Conservation (phyloP, 2,329 filamentous ascomycete genomes). For the Phyllosticta citribraziliensis region DNA sequence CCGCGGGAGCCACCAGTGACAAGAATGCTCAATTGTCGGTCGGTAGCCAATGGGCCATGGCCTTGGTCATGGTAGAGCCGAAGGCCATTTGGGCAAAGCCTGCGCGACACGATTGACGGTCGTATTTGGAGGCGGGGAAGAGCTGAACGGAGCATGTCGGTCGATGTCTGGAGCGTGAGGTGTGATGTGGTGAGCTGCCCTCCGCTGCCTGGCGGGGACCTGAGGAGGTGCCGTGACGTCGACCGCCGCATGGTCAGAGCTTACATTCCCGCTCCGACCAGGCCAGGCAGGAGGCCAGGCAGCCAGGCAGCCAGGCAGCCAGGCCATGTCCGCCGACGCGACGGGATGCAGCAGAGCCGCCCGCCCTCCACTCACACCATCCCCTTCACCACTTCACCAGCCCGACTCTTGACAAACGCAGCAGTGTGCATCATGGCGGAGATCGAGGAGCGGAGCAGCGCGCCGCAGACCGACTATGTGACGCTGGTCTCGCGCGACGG, state of each 20-base stretch:
- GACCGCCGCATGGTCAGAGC: neutral
- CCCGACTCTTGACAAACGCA: neutral
- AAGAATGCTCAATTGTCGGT: slow-evolving; percentile 15
- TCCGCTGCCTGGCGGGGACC: too few relatives aligned
- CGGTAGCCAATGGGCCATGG: neutral
- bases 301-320: too few relatives aligned
- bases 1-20: slow-evolving; percentile 30
- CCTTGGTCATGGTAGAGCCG: neutral
- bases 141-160: neutral
- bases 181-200: neutral
- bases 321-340: neutral
- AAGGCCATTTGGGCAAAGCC: neutral
- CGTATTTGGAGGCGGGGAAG: neutral
- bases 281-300: too few relatives aligned
- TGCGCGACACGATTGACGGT: neutral
- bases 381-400: neutral
- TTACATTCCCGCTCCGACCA: neutral
- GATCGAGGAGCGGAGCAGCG: neutral
- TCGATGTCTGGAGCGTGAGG: neutral
- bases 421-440: neutral
- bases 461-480: slow-evolving; percentile 51
- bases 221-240: neutral
- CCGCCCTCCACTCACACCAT: neutral
- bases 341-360: neutral
- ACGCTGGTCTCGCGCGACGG: slow-evolving; percentile 68